These are phyloP conservation scores for Rhododendron henanense DNA, from an alignment of 148 eudicot genomes.

Conservation along the genomic window DNA sequence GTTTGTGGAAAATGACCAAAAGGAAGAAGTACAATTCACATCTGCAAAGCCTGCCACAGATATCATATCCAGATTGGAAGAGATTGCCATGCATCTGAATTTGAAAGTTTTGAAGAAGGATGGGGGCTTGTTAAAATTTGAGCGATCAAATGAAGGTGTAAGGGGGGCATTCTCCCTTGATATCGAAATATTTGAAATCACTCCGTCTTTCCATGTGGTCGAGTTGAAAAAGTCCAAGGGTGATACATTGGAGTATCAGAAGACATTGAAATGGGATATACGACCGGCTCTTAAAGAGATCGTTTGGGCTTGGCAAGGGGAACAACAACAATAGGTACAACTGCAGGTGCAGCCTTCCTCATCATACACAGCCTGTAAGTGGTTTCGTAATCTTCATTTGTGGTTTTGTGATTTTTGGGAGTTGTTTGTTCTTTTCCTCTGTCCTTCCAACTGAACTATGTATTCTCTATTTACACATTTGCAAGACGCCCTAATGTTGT, in stretches of 20 bases:
- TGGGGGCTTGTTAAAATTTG: conserved; percentile 42
- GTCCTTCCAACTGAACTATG: not conserved
- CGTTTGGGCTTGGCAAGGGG: conserved; percentile 80
- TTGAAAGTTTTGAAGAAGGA: conserved; percentile 47
- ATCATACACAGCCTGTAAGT: not conserved
- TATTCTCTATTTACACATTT: not conserved
- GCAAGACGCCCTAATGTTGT: not conserved
- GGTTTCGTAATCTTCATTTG: not conserved
- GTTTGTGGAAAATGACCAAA: conserved; percentile 54
- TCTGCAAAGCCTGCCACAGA: conserved; percentile 40
- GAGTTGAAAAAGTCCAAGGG: conserved; percentile 55
- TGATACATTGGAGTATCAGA: conserved; percentile 49
- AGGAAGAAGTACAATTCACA: conserved; percentile 57
- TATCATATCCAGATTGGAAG: conserved; percentile 54
- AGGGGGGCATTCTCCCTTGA: conserved; percentile 30
- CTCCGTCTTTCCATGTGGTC: conserved; percentile 46
- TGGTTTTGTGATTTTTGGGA: not conserved
- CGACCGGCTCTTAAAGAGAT: conserved; percentile 57
- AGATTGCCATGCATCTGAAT: conserved; percentile 37
- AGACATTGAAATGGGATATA: conserved; percentile 42
- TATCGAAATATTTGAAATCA: conserved; percentile 50
- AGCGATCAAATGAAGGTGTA: conserved; percentile 15
- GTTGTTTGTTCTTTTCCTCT: not conserved
- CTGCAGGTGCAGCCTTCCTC: not conserved
- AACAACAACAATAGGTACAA: conserved; percentile 10